Evolutionary conservation across 2,329 filamentous ascomycete species (phyloP).

Genomic region (Fusarium chaquense): DNA sequence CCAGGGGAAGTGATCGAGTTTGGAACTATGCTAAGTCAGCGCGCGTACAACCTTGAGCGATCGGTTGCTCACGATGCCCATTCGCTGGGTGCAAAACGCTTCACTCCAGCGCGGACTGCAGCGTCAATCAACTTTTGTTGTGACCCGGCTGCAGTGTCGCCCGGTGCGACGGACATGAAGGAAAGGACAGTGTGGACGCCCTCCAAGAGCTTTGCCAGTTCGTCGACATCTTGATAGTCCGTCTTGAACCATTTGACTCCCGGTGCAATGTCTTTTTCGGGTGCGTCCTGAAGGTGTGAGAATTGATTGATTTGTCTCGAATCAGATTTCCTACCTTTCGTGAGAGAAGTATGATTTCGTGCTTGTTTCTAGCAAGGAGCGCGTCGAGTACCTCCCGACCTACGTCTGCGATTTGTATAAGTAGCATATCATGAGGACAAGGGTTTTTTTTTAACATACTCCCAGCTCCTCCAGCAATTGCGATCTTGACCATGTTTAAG

Average conservation of each 20-base stretch:
- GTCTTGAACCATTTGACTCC: conserved; percentile 22
- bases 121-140: conserved; percentile 64
- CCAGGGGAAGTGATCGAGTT: conserved; percentile 28
- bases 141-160: conserved; percentile 45
- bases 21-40: conserved; percentile 5
- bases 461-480: conserved; percentile 41
- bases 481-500: conserved; percentile 44
- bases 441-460: conserved; percentile 10
- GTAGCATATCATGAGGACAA: background rate
- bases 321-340: conserved; percentile 53
- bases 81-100: conserved; percentile 72
- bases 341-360: conserved; percentile 65
- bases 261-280: conserved; percentile 5
- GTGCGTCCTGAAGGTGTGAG: conserved; percentile 19
- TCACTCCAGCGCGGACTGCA: conserved; percentile 67
- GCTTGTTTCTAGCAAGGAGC: conserved; percentile 61
- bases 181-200: conserved; percentile 66
- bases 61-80: conserved; percentile 57
- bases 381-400: conserved; percentile 64
- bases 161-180: conserved; percentile 57
- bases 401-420: conserved; percentile 57
- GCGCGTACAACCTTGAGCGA: fast-evolving
- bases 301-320: fast-evolving
- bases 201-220: conserved; percentile 54
- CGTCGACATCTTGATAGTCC: conserved; percentile 51